Evolutionary conservation across 495 filamentous ascomycete species (phyloP).

Genomic region (Penicillium odoratum): DNA sequence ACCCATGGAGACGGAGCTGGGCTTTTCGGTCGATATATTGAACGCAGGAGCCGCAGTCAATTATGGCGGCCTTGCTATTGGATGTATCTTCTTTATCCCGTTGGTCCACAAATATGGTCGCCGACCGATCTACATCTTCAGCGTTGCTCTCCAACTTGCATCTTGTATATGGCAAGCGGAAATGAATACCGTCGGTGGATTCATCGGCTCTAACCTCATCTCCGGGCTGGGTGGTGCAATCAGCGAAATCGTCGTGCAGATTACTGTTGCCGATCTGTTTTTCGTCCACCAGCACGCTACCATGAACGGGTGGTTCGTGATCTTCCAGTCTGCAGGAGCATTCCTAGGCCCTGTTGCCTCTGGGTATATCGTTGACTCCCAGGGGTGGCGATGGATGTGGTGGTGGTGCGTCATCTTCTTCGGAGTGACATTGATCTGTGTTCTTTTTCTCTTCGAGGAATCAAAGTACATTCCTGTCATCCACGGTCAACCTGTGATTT

Average conservation of each 20-base stretch:
- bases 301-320: slow-evolving; percentile 43
- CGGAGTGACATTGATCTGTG: slow-evolving; percentile 35
- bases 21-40: slow-evolving; percentile 34
- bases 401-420: slow-evolving; percentile 53
- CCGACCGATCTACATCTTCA: slow-evolving; percentile 46
- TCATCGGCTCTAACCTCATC: slow-evolving; percentile 35
- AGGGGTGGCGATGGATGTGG: slow-evolving; percentile 54
- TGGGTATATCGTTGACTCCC: slow-evolving; percentile 43
- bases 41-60: slow-evolving; percentile 39
- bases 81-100: slow-evolving; percentile 45
- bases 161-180: slow-evolving; percentile 40
- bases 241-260: slow-evolving; percentile 45
- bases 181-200: slow-evolving; percentile 30
- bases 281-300: slow-evolving; percentile 49
- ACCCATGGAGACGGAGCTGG: slow-evolving; percentile 37
- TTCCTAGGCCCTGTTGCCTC: slow-evolving; percentile 45
- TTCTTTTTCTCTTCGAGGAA: slow-evolving; percentile 46
- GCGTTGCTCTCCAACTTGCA: slow-evolving; percentile 32
- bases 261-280: slow-evolving; percentile 49
- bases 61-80: slow-evolving; percentile 39
- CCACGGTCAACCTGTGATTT: slow-evolving; percentile 3
- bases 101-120: slow-evolving; percentile 48
- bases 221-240: slow-evolving; percentile 39
- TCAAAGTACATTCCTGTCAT: slow-evolving; percentile 33
- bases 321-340: slow-evolving; percentile 30